phyloP scores from a whole-genome alignment of 345 rosid species.

The Populus alba region DNA sequence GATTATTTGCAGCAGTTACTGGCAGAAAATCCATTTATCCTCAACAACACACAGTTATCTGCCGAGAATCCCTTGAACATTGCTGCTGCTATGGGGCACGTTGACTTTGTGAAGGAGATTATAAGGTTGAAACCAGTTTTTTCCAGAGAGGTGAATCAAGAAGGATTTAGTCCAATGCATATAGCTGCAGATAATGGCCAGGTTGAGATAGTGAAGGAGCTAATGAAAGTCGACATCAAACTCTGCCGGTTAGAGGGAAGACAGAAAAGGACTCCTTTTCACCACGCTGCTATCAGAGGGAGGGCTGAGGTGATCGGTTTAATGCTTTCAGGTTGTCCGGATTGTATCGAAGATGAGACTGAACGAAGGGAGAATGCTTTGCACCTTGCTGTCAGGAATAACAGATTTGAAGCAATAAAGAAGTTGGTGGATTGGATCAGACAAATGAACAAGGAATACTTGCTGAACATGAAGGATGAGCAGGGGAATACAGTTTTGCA shows the following conservation, averaged over 20 bases:
- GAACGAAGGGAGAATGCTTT: constrained; percentile 8
- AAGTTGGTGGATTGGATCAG: neutral
- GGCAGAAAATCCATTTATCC: constrained; percentile 20
- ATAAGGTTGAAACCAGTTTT: constrained; percentile 4
- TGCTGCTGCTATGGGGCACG: constrained; percentile 18
- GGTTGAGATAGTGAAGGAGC: constrained; percentile 9
- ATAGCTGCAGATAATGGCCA: constrained; percentile 17
- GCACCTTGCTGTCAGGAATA: constrained; percentile 11
- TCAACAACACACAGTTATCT: constrained; percentile 8
- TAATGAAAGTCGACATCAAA: constrained; percentile 4
- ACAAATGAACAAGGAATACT: neutral
- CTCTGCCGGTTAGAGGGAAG: constrained; percentile 11
- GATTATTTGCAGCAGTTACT: constrained; percentile 19
- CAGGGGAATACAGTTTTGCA: constrained; percentile 16
- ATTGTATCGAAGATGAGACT: constrained; percentile 2
- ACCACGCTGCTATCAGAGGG: constrained; percentile 12
- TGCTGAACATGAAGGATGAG: constrained; percentile 11
- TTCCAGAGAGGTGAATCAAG: constrained; percentile 5
- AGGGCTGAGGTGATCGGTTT: neutral
- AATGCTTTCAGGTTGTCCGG: constrained; percentile 4
- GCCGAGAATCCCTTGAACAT: constrained; percentile 24
- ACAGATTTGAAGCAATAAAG: constrained; percentile 11
- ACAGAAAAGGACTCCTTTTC: constrained; percentile 10
- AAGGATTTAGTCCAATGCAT: constrained; percentile 11
- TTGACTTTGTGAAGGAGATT: constrained; percentile 11